A percentile compares a stretch with the other conserved stretches of the same genome.
Conservation (phyloP, 2,329 filamentous ascomycete genomes). For the Cladosporium oxysporum region DNA sequence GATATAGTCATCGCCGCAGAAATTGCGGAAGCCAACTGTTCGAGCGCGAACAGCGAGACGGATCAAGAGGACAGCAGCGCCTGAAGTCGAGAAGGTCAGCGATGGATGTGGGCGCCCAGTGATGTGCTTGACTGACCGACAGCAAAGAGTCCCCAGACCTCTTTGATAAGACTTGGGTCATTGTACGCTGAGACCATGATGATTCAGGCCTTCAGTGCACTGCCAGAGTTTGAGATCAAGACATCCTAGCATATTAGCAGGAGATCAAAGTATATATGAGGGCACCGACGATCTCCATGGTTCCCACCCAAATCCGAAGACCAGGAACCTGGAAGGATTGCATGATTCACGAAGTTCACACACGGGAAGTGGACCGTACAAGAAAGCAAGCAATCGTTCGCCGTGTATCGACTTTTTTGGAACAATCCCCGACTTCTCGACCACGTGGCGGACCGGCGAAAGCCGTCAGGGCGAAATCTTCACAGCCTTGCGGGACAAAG, state of each 20-base stretch:
- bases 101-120: background rate
- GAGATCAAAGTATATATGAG: background rate
- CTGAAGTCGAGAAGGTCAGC: background rate
- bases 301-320: background rate
- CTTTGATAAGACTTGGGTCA: slow-evolving; percentile 26
- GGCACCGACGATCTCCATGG: background rate
- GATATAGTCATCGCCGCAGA: slow-evolving; percentile 45
- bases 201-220: background rate
- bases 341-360: background rate
- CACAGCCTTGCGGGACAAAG: background rate
- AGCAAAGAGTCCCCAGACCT: slow-evolving; percentile 33
- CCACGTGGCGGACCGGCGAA: background rate
- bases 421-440: background rate
- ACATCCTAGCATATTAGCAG: background rate
- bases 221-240: background rate
- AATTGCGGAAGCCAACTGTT: slow-evolving; percentile 41
- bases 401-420: background rate
- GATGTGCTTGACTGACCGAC: slow-evolving; percentile 29
- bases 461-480: background rate
- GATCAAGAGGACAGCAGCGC: slow-evolving; percentile 33
- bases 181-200: slow-evolving; percentile 22
- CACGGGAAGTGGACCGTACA: background rate
- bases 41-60: slow-evolving; percentile 42
- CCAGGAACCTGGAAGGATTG: background rate
- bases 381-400: background rate